Base-by-base conservation (phyloP, 805 yeast species). In the Komagataella pastoris region DNA sequence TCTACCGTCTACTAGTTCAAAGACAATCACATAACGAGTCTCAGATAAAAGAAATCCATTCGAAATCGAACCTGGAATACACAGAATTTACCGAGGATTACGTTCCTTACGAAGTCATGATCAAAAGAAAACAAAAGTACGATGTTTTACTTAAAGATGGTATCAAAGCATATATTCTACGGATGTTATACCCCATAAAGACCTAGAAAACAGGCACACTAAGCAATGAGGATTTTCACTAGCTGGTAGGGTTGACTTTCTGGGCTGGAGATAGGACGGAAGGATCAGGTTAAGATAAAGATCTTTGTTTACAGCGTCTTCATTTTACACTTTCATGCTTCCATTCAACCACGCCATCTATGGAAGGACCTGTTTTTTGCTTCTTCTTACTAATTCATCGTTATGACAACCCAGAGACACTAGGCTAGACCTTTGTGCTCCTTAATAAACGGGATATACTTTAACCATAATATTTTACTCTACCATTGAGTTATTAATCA, bases 1-100 rank as follows among this genome's bases (percentile, higher is more conserved):
- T 82, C 2, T 57, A 70, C 49, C 61, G 68, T 36, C 65, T 67
- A 54, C 52, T 77, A 10, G 14, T 30, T 30, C 40, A 10, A 12
- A 30, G 40, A 30, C 40, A 30, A 30, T 30, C 40, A 30, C 40
- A 10, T 30, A 30, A 30, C 14, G 40, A 30, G 40, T 30, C 40
- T 8, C 40, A 30, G 6, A 8, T 30, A 30, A 2, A 30, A 30
- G 40, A 30, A 3, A 10, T 10, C 14, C 4, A 30, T 30, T 30
- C 40, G 6, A 30, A 30, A 10, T 30, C 14, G 6, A 10, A 8
- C 40, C 6, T 8, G 40, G 40, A 30, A 5, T 3, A 3, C 14
- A 14, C 40, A 8, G 14, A 30, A 30, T 4, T 30, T 30, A 10
- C 12, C 5, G 14, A 30, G 6, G 14, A 30, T 30, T 10, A 30